These are phyloP conservation scores for Trichoderma simmonsii DNA, from an alignment of 2,329 filamentous ascomycete species.

Conservation along the genomic window DNA sequence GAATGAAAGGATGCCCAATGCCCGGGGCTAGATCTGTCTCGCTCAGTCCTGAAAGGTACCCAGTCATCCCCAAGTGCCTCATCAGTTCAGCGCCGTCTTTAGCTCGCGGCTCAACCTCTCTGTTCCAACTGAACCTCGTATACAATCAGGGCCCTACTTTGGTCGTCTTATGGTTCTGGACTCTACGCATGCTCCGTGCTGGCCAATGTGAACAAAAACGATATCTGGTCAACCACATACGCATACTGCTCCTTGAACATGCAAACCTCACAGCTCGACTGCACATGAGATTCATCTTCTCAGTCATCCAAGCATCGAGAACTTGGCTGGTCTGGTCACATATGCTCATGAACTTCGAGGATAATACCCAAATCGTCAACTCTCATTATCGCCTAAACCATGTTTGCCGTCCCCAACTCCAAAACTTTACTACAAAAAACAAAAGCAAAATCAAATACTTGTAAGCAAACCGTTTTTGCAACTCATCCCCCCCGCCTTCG, in stretches of 20 bases:
- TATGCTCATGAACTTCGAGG: neutral
- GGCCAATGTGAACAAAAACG: neutral
- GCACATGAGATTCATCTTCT: neutral
- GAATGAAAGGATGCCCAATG: neutral
- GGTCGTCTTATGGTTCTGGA: neutral
- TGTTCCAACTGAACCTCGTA: neutral
- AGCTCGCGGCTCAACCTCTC: too few relatives aligned
- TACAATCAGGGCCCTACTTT: neutral
- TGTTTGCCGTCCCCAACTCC: slow-evolving; percentile 3
- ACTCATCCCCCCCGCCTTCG: neutral
- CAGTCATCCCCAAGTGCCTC: too few relatives aligned
- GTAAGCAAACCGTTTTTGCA: slow-evolving; percentile 9
- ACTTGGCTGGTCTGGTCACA: neutral
- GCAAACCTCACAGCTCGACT: neutral
- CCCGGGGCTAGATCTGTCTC: neutral
- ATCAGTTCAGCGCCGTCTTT: too few relatives aligned
- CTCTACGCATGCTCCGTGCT: neutral
- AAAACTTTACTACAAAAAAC: slow-evolving; percentile 4
- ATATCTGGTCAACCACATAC: neutral
- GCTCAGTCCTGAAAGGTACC: neutral
- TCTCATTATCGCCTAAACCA: slow-evolving; percentile 10
- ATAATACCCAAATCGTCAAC: neutral
- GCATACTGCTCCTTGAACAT: neutral
- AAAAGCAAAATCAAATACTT: neutral
- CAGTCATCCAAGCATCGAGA: neutral